Evolutionary conservation across 495 filamentous ascomycete genomes (phyloP).

Genomic region (Penicillium cosmopolitanum): DNA sequence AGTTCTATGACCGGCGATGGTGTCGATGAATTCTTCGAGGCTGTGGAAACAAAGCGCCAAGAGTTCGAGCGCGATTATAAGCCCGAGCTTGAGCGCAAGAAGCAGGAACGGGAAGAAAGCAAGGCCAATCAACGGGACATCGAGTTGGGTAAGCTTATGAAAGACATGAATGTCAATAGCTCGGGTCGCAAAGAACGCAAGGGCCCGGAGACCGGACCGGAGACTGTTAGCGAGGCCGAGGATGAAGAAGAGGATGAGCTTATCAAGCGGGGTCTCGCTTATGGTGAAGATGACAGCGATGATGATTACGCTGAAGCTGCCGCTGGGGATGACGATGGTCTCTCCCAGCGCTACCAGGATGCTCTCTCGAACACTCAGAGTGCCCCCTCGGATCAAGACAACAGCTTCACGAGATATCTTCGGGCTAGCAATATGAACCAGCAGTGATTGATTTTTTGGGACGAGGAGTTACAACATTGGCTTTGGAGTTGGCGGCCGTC

Average conservation of each 20-base stretch:
- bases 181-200: conserved; percentile 35
- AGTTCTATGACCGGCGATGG: conserved; percentile 92
- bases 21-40: conserved; percentile 89
- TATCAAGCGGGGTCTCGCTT: conserved; percentile 35
- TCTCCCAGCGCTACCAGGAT: conserved; percentile 49
- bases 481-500: conserved; percentile 2
- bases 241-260: conserved; percentile 45
- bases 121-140: conserved; percentile 71
- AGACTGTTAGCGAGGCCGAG: conserved; percentile 57
- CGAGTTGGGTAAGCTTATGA: conserved; percentile 91
- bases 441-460: conserved; percentile 19
- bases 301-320: conserved; percentile 37
- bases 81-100: conserved; percentile 83
- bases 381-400: conserved; percentile 41
- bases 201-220: conserved; percentile 34
- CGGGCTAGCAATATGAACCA: conserved; percentile 41
- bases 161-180: conserved; percentile 79
- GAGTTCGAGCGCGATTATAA: conserved; percentile 93
- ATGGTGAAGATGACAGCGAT: conserved; percentile 41
- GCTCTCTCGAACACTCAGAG: conserved; percentile 40
- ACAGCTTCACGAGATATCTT: conserved; percentile 55
- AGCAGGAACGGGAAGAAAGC: conserved; percentile 71
- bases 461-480: conserved; percentile 19
- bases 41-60: conserved; percentile 79
- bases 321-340: conserved; percentile 43